Evolutionary conservation across 1,284 basidiomycete genomes (phyloP).

Genomic region (Apiotrichum gamsii): DNA sequence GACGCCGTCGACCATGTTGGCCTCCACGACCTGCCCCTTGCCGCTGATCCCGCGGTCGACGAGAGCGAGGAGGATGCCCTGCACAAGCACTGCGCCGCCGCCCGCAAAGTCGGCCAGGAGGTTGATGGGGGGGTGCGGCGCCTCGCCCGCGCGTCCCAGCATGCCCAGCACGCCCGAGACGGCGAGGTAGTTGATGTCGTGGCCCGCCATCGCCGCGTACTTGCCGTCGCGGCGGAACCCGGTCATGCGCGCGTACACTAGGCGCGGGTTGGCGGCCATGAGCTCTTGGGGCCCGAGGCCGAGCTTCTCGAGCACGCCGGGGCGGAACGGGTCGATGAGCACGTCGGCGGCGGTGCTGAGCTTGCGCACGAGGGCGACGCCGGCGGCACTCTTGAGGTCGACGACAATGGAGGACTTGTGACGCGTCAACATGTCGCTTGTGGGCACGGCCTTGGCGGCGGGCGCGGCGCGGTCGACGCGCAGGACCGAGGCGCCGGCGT

Average conservation of each 20-base stretch:
- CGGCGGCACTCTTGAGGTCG: slow-evolving; percentile 8
- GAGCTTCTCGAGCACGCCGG: slow-evolving; percentile 18
- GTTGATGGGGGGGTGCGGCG: slow-evolving; percentile 13
- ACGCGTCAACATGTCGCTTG: slow-evolving; percentile 9
- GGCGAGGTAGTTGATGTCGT: slow-evolving; percentile 20
- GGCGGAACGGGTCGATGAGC: slow-evolving; percentile 17
- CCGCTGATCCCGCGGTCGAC: slow-evolving; percentile 5
- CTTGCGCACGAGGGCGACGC: slow-evolving; percentile 4
- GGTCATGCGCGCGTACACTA: slow-evolving; percentile 18
- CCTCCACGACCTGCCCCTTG: slow-evolving; percentile 17
- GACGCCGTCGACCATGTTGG: slow-evolving; percentile 17
- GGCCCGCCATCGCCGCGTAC: slow-evolving; percentile 16
- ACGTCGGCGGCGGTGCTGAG: slow-evolving; percentile 8
- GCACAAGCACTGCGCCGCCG: slow-evolving; percentile 15
- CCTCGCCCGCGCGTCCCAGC: slow-evolving; percentile 6
- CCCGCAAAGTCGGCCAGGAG: slow-evolving; percentile 21
- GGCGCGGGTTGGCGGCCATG: slow-evolving; percentile 8
- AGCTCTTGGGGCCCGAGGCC: slow-evolving; percentile 8
- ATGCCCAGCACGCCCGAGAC: slow-evolving; percentile 15
- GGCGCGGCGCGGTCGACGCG: slow-evolving; percentile 11
- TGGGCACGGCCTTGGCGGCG: background rate
- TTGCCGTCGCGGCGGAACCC: slow-evolving; percentile 9
- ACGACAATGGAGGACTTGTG: slow-evolving; percentile 8
- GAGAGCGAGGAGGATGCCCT: slow-evolving; percentile 15
- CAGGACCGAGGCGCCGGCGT: slow-evolving; percentile 9